These are phyloP conservation scores for Pisolithus thermaeus DNA, from an alignment of 1,284 basidiomycete species.

Conservation along the genomic window DNA sequence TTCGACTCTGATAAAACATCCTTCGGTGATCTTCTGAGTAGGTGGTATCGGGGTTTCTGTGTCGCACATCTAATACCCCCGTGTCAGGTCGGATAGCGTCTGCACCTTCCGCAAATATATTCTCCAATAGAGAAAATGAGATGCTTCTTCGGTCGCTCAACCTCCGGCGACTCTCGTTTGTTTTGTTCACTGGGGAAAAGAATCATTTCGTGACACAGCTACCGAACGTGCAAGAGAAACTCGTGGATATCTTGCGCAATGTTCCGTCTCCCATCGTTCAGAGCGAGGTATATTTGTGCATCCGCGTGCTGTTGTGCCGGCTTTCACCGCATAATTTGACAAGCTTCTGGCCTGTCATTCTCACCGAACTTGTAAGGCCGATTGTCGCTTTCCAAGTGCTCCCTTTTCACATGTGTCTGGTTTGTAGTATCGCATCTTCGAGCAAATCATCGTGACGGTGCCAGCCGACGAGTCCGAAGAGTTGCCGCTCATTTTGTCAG, in stretches of 20 bases:
- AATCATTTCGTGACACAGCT: constrained; percentile 89
- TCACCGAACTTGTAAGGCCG: constrained; percentile 79
- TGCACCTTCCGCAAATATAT: constrained; percentile 91
- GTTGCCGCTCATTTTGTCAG: constrained; percentile 77
- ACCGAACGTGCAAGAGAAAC: constrained; percentile 91
- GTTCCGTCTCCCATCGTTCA: constrained; percentile 82
- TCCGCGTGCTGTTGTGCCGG: constrained; percentile 89
- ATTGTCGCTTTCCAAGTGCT: background rate
- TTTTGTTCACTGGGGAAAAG: constrained; percentile 80
- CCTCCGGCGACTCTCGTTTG: constrained; percentile 82
- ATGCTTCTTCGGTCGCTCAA: constrained; percentile 86
- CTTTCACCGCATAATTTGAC: constrained; percentile 87
- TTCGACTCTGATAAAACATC: constrained; percentile 87
- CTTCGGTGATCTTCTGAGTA: constrained; percentile 79
- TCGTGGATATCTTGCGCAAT: constrained; percentile 89
- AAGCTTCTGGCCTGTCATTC: constrained; percentile 94
- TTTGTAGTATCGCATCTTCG: constrained; percentile 67
- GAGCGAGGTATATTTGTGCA: constrained; percentile 91
- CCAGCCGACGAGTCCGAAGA: constrained; percentile 79
- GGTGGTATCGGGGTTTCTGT: constrained; percentile 16
- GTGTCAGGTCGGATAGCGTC: constrained; percentile 72
- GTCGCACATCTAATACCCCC: background rate
- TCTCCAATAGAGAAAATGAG: constrained; percentile 93
- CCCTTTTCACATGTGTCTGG: constrained; percentile 10
- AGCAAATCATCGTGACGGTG: constrained; percentile 57